Base-by-base conservation (phyloP, 306 rosid species). In the Spatholobus suberectus region DNA sequence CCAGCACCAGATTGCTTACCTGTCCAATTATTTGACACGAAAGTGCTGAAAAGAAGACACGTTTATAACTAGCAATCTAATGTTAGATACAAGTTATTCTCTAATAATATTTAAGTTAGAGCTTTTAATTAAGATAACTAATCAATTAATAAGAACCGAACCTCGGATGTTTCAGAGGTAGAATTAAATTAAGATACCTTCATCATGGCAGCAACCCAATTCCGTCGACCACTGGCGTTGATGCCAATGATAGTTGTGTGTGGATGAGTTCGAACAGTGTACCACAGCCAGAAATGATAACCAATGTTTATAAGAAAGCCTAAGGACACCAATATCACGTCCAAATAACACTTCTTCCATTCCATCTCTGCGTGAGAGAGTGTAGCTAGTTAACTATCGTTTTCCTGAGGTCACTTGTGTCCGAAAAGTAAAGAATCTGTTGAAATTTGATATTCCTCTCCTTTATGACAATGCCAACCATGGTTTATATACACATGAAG, bases 271-370 rank as follows among this genome's bases (percentile, higher is more conserved):
- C 94, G 52, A 81, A 91, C 97, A 54, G 75, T 90, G 38, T 90
- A 87, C 97, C 95, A 94, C 3, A 96, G 83, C 97, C 98, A 96
- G 46, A 85, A 59, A 87, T 96, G 97, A 85, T 94, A 92, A 43
- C 81, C 89, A 76, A 81, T 49, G 77, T n/a, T 86, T 2, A 91
- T 44, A 23, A 92, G 82, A 49, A 94, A 82, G 68, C 85, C 98
- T 49, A 94, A 78, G 0, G 98, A 98, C 9, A 96, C 99, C 59
- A 94, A 85, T 58, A 94, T 88, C 47, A 92, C 88, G 83, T 96
- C 99, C 89, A 96, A 85, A 78, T 94, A 92, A 83, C 93, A 89
- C 61, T 89, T 92, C 63, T 90, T 96, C 99, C 99, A 96, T 78
- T 88, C 98, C 94, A 89, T 93, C 5, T 78, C 44, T 55, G 3